Base-by-base conservation (phyloP, 169 alveolate species). In the Amoebophrya sp. region DNA sequence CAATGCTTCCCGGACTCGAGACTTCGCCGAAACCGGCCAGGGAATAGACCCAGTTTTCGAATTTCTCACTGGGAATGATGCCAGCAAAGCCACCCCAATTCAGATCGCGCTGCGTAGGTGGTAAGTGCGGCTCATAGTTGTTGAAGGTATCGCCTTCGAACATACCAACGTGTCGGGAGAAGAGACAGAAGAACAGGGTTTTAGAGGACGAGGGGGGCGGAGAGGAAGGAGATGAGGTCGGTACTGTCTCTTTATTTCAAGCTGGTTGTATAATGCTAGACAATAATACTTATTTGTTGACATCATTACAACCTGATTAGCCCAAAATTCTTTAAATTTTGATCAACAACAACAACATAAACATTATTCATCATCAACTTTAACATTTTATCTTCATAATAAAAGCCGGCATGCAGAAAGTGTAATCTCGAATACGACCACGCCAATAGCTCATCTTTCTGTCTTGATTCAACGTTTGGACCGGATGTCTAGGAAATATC, bases 21-120 rank as follows among this genome's bases (percentile, higher is more conserved):
- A n/a, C n/a, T n/a, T n/a, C n/a, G n/a, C 76, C 83, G 83, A 26
- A 65, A 10, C 83, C 83, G 83, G n/a, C 3, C 36, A 65, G 83
- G 10, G 83, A 65, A 36, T 65, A 65, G 36, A 65, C 26, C 83
- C 83, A 65, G 83, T 65, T 65, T 36, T 65, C 83, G 83, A 65
- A 65, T 36, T 65, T 65, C 83, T 65, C 83, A 36, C 36, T 12
- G 83, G 83, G 83, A 36, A 65, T 18, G 33, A 65, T 29, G 2
- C 38, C 83, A 18, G 36, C 0, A 1, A 29, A 29, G 36, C 83
- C 38, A 36, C 83, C 83, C 83, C 83, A 65, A 36, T 65, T 36
- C 36, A 65, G 83, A 26, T 65, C 83, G 18, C 83, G 2, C n/a
- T 65, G 83, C 83, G 83, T 65, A 10, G 83, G 83, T 0, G 83